Base-by-base conservation (phyloP, 2,329 filamentous ascomycete genomes). In the Byssoonygena ceratinophila region DNA sequence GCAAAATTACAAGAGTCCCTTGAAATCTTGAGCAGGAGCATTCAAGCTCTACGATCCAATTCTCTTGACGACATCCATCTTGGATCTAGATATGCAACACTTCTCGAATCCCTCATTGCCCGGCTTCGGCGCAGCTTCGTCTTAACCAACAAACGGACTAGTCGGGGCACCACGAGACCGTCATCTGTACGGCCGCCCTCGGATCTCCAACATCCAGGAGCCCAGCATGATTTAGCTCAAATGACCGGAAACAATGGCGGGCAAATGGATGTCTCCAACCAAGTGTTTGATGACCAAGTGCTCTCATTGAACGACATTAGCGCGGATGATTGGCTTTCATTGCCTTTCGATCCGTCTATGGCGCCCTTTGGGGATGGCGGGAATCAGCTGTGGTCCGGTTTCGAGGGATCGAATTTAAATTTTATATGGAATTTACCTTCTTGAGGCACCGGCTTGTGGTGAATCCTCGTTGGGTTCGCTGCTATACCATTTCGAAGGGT, bases 1-100 rank as follows among this genome's bases (percentile, higher is more conserved):
- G 69, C 73, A 4, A 75, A 75, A 44, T 61, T 77, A 4, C 70
- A 71, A 49, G 70, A 71, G 27, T 74, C 72, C 0, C 65, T 77
- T 0, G 70, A 76, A 51, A 68, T 74, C 1, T 64, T 77, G 0
- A 72, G 76, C 36, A 67, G 67, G 14, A 72, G 71, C 46, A 76
- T 77, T 36, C 66, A 70, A 22, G 73, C 74, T 5, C 61, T 77
- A 46, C 66, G 73, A 36, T 72, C 71, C 1, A 76, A 73, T 51
- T 70, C 73, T 0, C 59, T 76, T 1, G 75, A 77, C 50, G 75
- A 77, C 54, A 75, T 77, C 57, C 74, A 77, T 57, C 63, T 77
- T 3, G 74, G 73, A 8, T 73, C 72, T 2, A 68, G 74, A 20
- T 77, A 76, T 57, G 74, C 74, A 3, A 73, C 71, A 0, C 64